Conservation (phyloP, 805 yeast species). For the Myxozyma neotropica region DNA sequence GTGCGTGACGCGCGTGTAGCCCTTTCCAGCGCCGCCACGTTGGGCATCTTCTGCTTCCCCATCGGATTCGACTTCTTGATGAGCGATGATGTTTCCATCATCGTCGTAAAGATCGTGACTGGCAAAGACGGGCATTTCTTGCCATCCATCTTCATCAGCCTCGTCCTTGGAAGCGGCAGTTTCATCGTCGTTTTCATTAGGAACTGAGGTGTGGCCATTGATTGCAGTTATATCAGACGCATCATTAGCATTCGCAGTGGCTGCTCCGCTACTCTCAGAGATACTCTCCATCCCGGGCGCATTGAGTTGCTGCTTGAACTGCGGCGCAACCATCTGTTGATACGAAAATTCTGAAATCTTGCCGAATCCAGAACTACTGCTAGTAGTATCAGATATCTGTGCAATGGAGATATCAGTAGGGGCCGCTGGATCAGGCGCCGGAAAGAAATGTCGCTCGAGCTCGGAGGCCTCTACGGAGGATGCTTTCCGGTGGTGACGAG, state of each 20-base stretch:
- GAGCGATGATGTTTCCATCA: slow-evolving; percentile 51
- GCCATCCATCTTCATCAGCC: slow-evolving; percentile 58
- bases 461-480: slow-evolving; percentile 10
- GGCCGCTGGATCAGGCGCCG: slow-evolving; percentile 7
- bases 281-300: not conserved
- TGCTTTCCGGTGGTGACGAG: slow-evolving; percentile 4
- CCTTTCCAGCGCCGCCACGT: slow-evolving; percentile 55
- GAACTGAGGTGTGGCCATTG: too few species aligned
- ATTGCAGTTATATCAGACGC: too few species aligned
- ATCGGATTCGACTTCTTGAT: slow-evolving; percentile 33
- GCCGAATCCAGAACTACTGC: not conserved
- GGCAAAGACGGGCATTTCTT: slow-evolving; percentile 81
- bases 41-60: slow-evolving; percentile 36
- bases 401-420: not conserved
- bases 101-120: slow-evolving; percentile 78
- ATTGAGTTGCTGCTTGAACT: slow-evolving; percentile 2
- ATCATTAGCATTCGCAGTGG: too few species aligned
- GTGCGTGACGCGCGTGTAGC: slow-evolving; percentile 86
- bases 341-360: slow-evolving; percentile 30
- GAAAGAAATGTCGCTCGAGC: slow-evolving; percentile 29
- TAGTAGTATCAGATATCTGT: not conserved
- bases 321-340: slow-evolving; percentile 28
- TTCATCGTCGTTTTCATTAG: not conserved
- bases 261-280: not conserved
- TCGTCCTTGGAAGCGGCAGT: not conserved